Base-by-base conservation (phyloP, 2,329 filamentous ascomycete species). In the Graphilbum ipis-grandicollis region DNA sequence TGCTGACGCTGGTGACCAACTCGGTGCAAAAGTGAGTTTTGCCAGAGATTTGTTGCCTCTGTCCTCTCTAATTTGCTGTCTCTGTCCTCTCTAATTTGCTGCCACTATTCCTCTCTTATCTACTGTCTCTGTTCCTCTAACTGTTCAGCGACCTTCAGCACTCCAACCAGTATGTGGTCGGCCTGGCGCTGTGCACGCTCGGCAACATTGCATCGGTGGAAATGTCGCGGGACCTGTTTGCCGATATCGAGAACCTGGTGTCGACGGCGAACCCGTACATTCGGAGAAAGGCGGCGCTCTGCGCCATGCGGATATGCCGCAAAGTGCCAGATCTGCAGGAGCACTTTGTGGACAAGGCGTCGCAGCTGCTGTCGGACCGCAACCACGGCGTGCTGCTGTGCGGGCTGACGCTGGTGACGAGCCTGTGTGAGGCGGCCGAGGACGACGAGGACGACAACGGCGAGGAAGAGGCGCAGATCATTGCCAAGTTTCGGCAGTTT, bases 231-330 rank as follows among this genome's bases (percentile, higher is more conserved):
- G 90, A 98, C 59, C 65, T 98, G 17, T 98, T 98, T 56, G 74
- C 85, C 47, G 88, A 98, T 66, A 82, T 98, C 55, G 92, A 98
- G 58, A 82, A 71, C 42, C 75, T 96, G 34, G 65, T 98, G 45
- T 80, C 85, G 31, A 94, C 86, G 34, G 79, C 85, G 37, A 98
- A 98, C 56, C 90, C 90, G n/a, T 98, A 98, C 55, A 94, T 98
- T 53, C 74, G 90, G 48, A 75, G 90, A 48, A 98, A 98, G 64
- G 90, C 90, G 15, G 90, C 90, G 4, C 69, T 98, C n/a, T 98
- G 90, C 59, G 90, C 90, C 35, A 98, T 98, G 90, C 75, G 86
- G 46, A 94, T 98, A 66, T 94, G 86, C 61, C 79, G 85, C 49
- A 98, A 98, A 58, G 90, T 98, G 10, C 90, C 92, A 6, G 90